Conservation (phyloP, 2,329 filamentous ascomycete species). For the Pleurostoma richardsiae region DNA sequence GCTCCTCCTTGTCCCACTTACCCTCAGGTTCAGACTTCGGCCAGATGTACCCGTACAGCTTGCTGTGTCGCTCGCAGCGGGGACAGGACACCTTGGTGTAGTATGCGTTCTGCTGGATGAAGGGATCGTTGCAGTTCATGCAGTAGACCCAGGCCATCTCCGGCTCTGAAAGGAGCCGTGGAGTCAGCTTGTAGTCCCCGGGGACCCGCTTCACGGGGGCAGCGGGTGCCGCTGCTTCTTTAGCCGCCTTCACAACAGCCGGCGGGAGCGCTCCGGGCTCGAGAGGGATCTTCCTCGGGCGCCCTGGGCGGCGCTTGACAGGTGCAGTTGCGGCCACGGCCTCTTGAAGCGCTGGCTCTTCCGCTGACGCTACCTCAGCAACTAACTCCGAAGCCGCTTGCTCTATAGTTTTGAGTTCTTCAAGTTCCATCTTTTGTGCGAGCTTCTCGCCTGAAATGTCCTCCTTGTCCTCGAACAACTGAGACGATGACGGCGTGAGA, state of each 20-base stretch:
- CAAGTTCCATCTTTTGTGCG: no score
- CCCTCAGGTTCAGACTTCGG: constrained; percentile 87
- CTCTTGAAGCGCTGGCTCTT: background rate
- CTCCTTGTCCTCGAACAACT: background rate
- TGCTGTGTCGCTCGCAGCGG: constrained; percentile 90
- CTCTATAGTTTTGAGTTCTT: no score
- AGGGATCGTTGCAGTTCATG: constrained; percentile 73
- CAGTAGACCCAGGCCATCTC: constrained; percentile 84
- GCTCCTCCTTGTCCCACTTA: constrained; percentile 64
- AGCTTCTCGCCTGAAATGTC: no score
- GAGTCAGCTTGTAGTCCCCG: constrained; percentile 80
- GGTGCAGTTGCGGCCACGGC: constrained; percentile 3
- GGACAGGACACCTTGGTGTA: constrained; percentile 82
- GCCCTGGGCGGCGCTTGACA: constrained; percentile 15
- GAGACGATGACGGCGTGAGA: background rate
- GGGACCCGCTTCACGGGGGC: constrained; percentile 45
- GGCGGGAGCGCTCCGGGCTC: constrained; percentile 11
- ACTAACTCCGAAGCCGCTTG: background rate
- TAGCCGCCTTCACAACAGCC: background rate
- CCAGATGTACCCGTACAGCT: constrained; percentile 92
- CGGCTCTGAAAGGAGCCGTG: constrained; percentile 68
- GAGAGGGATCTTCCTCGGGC: constrained; percentile 20
- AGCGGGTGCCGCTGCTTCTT: background rate
- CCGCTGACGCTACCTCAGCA: background rate
- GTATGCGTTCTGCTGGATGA: constrained; percentile 86